Conservation (phyloP, 2,329 filamentous ascomycete species). For the Pseudogymnoascus sp. region DNA sequence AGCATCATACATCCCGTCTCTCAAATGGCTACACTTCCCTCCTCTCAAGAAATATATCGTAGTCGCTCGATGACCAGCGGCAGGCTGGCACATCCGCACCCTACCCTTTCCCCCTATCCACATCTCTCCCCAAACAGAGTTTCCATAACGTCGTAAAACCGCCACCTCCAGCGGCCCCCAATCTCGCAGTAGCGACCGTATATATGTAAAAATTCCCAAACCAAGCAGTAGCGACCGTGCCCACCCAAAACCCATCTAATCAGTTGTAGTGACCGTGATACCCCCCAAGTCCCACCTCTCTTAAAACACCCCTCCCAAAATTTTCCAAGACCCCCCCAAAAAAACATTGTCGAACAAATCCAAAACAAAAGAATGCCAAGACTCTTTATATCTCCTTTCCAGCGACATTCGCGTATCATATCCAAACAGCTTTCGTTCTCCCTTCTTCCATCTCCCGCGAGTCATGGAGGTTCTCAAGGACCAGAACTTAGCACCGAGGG, state of each 20-base stretch:
- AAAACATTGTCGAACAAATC: not conserved
- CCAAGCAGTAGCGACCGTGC: not conserved
- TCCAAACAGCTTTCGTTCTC: not conserved
- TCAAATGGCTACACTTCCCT: not conserved
- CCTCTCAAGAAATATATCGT: not conserved
- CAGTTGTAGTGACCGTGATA: constrained; percentile 1
- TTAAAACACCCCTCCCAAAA: not conserved
- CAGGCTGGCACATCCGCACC: not conserved
- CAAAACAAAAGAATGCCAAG: not conserved
- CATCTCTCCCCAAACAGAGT: not conserved
- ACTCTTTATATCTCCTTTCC: not conserved
- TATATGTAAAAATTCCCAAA: not conserved
- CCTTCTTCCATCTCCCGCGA: not conserved
- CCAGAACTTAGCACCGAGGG: not conserved
- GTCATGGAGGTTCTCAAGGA: not conserved
- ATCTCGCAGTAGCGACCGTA: not conserved
- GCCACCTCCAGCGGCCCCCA: not conserved
- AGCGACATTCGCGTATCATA: not conserved
- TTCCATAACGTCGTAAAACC: constrained; percentile 2
- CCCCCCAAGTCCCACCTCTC: not conserved
- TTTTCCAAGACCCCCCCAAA: not conserved
- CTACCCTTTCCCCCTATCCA: not conserved
- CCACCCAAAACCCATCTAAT: not conserved
- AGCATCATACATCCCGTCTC: not conserved
- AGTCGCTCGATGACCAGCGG: not conserved